Evolutionary conservation across 2,329 filamentous ascomycete species (phyloP).

Genomic region (Pseudodiploospora longispora): DNA sequence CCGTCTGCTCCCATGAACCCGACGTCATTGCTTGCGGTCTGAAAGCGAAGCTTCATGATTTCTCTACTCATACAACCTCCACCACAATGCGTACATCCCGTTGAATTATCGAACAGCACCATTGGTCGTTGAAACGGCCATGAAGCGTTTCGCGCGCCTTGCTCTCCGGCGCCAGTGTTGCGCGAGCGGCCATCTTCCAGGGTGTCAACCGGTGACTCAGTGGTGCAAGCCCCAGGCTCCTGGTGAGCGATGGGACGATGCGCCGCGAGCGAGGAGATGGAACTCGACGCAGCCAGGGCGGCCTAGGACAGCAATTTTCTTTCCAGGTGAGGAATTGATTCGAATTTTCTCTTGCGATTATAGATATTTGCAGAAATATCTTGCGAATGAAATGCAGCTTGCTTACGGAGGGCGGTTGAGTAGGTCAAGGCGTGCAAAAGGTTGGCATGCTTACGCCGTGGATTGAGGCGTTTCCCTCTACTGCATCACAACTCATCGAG

Average conservation of each 20-base stretch:
- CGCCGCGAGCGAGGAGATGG: constrained; percentile 15
- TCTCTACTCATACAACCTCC: not conserved
- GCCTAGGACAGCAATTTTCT: constrained; percentile 51
- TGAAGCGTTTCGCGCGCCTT: constrained; percentile 23
- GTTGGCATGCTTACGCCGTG: constrained; percentile 82
- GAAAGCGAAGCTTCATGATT: too few species aligned
- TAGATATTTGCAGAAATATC: not conserved
- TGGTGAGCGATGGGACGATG: not conserved
- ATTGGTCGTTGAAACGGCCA: constrained; percentile 19
- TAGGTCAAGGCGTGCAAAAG: constrained; percentile 82
- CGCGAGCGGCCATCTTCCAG: constrained; percentile 4
- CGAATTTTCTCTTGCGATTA: not conserved
- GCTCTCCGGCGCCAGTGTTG: constrained; percentile 20
- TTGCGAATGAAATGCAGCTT: constrained; percentile 1
- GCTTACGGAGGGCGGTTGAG: constrained; percentile 4
- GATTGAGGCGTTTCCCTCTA: constrained; percentile 77
- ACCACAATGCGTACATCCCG: constrained; percentile 7
- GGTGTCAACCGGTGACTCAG: constrained; percentile 3
- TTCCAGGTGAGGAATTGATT: constrained; percentile 36
- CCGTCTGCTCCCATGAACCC: not conserved
- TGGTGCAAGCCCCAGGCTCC: constrained; percentile 1
- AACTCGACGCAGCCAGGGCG: constrained; percentile 26
- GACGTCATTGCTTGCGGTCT: constrained; percentile 4
- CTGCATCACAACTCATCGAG: constrained; percentile 67
- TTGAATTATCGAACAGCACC: not conserved